These are phyloP conservation scores for Neurospora tetraspora DNA, from an alignment of 495 filamentous ascomycete genomes.

Conservation along the genomic window DNA sequence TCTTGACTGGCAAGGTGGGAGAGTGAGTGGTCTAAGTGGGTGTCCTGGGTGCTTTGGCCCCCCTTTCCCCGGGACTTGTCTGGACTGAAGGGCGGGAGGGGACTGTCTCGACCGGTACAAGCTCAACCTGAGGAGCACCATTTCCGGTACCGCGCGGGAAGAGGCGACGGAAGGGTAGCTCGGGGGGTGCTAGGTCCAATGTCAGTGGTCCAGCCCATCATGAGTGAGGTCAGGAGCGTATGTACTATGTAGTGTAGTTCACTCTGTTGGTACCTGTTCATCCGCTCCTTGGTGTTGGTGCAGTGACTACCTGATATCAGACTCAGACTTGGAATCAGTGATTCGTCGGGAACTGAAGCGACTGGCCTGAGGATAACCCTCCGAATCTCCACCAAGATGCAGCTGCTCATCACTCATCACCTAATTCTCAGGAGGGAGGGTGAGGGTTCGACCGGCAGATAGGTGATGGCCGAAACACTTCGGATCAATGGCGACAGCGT, in stretches of 20 bases:
- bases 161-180: conserved; percentile 12
- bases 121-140: background rate
- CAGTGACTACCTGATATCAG: background rate
- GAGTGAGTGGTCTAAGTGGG: background rate
- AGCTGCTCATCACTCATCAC: background rate
- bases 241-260: no score
- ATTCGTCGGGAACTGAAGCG: background rate
- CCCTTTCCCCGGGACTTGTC: background rate
- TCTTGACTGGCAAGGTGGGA: background rate
- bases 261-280: background rate
- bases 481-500: background rate
- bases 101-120: conserved; percentile 5
- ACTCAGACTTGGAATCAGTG: background rate
- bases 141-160: conserved; percentile 18
- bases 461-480: background rate
- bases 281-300: background rate
- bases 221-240: background rate
- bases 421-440: background rate
- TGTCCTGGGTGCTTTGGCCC: background rate
- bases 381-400: background rate
- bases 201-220: background rate
- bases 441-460: background rate
- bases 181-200: background rate
- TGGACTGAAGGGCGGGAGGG: background rate
- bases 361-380: background rate